Conservation (phyloP, 106 monocot genomes). For the Xerophyta viscosa region DNA sequence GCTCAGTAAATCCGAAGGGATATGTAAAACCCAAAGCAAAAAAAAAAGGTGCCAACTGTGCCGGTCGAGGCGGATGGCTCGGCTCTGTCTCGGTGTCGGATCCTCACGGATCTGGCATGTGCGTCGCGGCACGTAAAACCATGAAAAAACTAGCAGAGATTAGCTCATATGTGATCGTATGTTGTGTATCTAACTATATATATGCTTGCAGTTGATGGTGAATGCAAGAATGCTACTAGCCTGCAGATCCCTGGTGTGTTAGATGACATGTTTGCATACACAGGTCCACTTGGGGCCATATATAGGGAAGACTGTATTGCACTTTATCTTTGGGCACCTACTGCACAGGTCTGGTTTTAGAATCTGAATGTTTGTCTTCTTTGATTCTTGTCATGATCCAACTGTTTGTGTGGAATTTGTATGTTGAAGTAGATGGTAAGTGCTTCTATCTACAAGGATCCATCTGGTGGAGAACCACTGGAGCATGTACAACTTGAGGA, state of each 20-base stretch:
- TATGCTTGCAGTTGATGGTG: constrained; percentile 32
- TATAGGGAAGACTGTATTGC: constrained; percentile 35
- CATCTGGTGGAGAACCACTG: constrained; percentile 22
- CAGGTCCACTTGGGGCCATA: constrained; percentile 69
- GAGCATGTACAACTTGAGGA: constrained; percentile 50
- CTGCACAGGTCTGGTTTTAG: constrained; percentile 51
- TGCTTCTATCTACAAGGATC: constrained; percentile 40
- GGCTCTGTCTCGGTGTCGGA: too few species aligned
- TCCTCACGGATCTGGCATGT: too few species aligned
- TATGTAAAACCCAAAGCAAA: too few species aligned
- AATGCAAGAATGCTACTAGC: constrained; percentile 49
- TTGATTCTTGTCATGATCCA: neutral
- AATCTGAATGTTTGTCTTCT: neutral
- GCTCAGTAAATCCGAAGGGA: constrained; percentile 66
- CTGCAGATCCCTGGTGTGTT: constrained; percentile 82
- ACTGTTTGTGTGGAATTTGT: too few species aligned
- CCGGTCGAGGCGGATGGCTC: too few species aligned
- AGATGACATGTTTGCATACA: constrained; percentile 80
- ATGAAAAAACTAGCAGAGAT: too few species aligned
- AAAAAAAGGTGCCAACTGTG: too few species aligned
- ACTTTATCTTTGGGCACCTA: constrained; percentile 88
- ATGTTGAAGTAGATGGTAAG: constrained; percentile 35
- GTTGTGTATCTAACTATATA: neutral
- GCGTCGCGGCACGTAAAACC: too few species aligned
- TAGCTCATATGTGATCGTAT: too few species aligned